Conservation (phyloP, 495 filamentous ascomycete genomes). For the Stereocaulon alpinum region DNA sequence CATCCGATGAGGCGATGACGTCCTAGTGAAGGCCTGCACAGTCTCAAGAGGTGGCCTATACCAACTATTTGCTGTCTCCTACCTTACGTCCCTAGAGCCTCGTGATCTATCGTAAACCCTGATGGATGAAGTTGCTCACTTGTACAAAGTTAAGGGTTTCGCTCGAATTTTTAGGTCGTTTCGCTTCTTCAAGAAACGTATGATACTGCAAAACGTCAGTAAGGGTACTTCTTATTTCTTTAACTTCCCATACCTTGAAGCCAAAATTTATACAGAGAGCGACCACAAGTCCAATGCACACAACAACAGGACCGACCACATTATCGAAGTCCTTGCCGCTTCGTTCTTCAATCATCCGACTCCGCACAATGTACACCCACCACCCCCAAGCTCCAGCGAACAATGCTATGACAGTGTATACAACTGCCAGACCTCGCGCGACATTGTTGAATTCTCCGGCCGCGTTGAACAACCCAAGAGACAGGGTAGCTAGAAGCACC, state of each 20-base stretch:
- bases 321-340: slow-evolving; percentile 93
- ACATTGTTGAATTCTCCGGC: slow-evolving; percentile 60
- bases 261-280: slow-evolving; percentile 81
- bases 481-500: slow-evolving; percentile 70
- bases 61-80: no score
- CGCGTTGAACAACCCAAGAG: slow-evolving; percentile 78
- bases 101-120: not conserved
- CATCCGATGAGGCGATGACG: no score
- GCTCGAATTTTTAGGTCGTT: not conserved
- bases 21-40: no score
- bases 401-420: slow-evolving; percentile 71
- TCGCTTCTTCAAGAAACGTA: not conserved
- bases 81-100: not conserved
- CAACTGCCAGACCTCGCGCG: slow-evolving; percentile 63
- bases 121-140: not conserved
- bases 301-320: slow-evolving; percentile 67
- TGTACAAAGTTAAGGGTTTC: not conserved
- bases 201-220: not conserved
- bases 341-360: slow-evolving; percentile 66
- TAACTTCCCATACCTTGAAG: slow-evolving; percentile 44
- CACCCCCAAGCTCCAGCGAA: slow-evolving; percentile 84
- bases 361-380: slow-evolving; percentile 63
- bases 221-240: not conserved
- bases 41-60: not conserved
- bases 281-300: slow-evolving; percentile 67